Percentiles rank a stretch among this genome's conserved stretches.
phyloP scores from a whole-genome alignment of 2,329 filamentous ascomycete species.

The Fusarium ambrosium region DNA sequence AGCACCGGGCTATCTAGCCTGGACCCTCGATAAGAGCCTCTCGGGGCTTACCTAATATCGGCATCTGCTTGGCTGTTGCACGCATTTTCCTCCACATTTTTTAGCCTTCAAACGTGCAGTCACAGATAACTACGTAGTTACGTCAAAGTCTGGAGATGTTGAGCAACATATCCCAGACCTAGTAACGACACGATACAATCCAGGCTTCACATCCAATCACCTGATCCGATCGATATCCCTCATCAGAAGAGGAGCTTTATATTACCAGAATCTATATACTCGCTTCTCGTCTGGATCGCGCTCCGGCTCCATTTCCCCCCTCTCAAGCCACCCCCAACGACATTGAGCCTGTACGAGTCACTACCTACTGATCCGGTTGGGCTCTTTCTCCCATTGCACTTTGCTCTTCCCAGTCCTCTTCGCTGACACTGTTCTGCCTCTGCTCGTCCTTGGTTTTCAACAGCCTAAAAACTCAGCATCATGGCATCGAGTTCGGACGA shows the following conservation, averaged over 20 bases:
- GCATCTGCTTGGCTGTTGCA: constrained; percentile 7
- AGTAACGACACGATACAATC: constrained; percentile 1
- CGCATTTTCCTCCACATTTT: constrained; percentile 32
- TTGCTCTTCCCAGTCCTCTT: constrained; percentile 46
- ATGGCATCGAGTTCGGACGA: constrained; percentile 79
- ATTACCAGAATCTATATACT: neutral
- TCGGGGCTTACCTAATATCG: constrained; percentile 44
- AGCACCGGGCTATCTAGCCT: neutral
- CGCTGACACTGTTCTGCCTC: constrained; percentile 54
- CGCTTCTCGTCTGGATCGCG: constrained; percentile 15
- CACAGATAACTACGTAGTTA: constrained; percentile 24
- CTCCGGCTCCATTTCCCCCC: constrained; percentile 21
- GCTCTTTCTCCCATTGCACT: constrained; percentile 54
- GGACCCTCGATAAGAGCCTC: constrained; percentile 38
- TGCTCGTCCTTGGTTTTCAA: constrained; percentile 29
- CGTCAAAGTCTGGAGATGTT: constrained; percentile 40
- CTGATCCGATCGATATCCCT: constrained; percentile 2
- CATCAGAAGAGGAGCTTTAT: neutral
- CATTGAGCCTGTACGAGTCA: constrained; percentile 53
- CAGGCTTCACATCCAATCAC: constrained; percentile 10
- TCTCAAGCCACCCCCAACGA: constrained; percentile 39
- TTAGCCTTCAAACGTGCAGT: constrained; percentile 15
- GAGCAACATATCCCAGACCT: constrained; percentile 10
- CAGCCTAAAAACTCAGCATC: constrained; percentile 32
- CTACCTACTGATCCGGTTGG: constrained; percentile 57